Evolutionary conservation across 176 grass and related monocot species (phyloP), one percentile per base, ranked within the genome.

Genomic region (Aegilops speltoides): DNA sequence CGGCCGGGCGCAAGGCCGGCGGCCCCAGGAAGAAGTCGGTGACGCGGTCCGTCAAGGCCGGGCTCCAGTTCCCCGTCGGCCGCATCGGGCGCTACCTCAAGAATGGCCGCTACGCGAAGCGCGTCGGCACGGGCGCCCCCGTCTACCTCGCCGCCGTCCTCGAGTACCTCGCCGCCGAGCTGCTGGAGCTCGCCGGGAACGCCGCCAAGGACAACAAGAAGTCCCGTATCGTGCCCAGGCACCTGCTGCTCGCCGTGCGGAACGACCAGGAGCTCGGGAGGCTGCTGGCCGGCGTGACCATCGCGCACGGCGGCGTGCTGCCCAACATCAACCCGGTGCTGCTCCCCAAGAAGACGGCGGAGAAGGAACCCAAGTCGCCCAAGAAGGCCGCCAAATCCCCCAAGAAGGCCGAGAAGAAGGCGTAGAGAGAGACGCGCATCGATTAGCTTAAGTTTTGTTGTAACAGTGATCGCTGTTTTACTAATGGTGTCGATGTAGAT

Each of bases 31-130:
- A 88, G 86, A 93, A 88, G 83, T 10, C 89, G 7, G 89, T 93
- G 46, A 8, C 92, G 2, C 8, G 88, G 0, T 95, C 93, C 36
- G 93, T 90, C 36, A 95, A 95, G 79, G 93, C 93, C 23, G 90
- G 90, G 6, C 93, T 95, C 68, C 93, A 95, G 88, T 95, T 95
- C 88, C 93, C 93, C 32, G 93, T 95, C 41, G 90, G 93, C 17
- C 93, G 93, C 24, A 88, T 95, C 76, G 90, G 90, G 2, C 93
- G 93, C 28, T 95, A 54, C 88, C 90, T 95, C 19, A 95, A 95
- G 90, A 88, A 90, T 12, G 93, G 93, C n/a, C 90, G 93, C 1
- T 95, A 95, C 79, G 88, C 90, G 2, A 82, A 86, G 79, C 93
- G 93, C 43, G 79, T 95, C 26, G 93, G 93, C 79, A 34, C 60